These are phyloP conservation scores for Penicillium italicum DNA, from an alignment of 2,329 filamentous ascomycete species.

Conservation along the genomic window DNA sequence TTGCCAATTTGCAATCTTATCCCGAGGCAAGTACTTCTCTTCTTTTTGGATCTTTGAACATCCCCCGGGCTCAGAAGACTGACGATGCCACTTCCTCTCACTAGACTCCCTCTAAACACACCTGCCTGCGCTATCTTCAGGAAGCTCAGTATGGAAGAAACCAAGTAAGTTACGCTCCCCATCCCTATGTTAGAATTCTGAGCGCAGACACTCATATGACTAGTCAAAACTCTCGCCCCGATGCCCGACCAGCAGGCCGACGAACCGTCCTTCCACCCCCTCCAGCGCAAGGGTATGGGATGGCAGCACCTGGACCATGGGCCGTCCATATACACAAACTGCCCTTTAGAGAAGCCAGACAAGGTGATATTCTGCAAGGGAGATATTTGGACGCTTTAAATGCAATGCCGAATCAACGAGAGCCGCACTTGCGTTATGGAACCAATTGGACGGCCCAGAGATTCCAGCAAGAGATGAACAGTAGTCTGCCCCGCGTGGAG, in stretches of 20 bases:
- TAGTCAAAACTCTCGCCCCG: not conserved
- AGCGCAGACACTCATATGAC: not conserved
- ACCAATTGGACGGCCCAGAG: not conserved
- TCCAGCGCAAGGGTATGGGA: not conserved
- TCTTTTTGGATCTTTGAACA: not conserved
- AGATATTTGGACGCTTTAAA: not conserved
- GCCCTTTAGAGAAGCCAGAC: not conserved
- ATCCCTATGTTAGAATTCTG: not conserved
- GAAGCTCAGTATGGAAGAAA: not conserved
- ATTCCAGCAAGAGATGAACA: not conserved
- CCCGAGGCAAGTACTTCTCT: not conserved
- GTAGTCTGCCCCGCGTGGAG: not conserved
- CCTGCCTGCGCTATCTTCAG: not conserved
- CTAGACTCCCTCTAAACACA: not conserved
- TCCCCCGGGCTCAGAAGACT: not conserved
- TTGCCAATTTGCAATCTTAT: accelerated
- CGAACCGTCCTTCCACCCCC: not conserved
- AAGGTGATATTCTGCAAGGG: not conserved
- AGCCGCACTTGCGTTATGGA: not conserved
- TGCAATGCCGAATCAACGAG: not conserved
- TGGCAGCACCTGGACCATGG: not conserved
- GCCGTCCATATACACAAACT: not conserved
- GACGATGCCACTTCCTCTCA: not conserved
- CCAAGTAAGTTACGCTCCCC: not conserved
- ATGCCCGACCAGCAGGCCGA: not conserved